Conservation (phyloP, 805 yeast genomes). For the Grigorovia jiainica region DNA sequence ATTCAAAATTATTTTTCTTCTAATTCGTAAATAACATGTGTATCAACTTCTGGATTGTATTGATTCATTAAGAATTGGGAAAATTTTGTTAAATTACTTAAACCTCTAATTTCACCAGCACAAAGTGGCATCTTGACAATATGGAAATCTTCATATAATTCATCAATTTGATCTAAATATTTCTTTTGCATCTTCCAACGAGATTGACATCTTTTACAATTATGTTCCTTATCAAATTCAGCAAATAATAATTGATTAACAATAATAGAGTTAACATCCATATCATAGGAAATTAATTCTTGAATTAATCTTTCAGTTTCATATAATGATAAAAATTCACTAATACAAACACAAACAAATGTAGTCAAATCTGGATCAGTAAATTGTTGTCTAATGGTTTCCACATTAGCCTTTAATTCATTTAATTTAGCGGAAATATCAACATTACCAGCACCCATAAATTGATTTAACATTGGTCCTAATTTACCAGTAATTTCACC, state of each 20-base stretch:
- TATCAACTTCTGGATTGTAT: constrained; percentile 57
- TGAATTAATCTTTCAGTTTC: constrained; percentile 98
- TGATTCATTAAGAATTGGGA: constrained; percentile 73
- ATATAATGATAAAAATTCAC: constrained; percentile 90
- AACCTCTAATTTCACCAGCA: constrained; percentile 91
- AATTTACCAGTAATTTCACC: constrained; percentile 76
- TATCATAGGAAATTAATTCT: constrained; percentile 86
- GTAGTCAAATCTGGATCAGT: constrained; percentile 95
- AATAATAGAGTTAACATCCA: constrained; percentile 94
- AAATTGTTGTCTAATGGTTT: constrained; percentile 88
- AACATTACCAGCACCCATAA: constrained; percentile 59
- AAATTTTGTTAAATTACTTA: constrained; percentile 73
- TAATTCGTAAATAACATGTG: constrained; percentile 28
- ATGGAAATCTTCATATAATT: constrained; percentile 94
- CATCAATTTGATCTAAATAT: constrained; percentile 90
- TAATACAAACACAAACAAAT: constrained; percentile 91
- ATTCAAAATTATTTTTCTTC: constrained; percentile 17
- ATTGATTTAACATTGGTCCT: constrained; percentile 79
- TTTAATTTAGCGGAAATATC: constrained; percentile 60
- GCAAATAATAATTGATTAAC: constrained; percentile 91
- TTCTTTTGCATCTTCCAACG: constrained; percentile 95
- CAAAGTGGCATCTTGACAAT: constrained; percentile 90
- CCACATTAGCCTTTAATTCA: constrained; percentile 34
- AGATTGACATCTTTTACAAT: constrained; percentile 82
- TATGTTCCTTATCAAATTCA: constrained; percentile 52